Evolutionary conservation across 2,329 filamentous ascomycete species (phyloP), one percentile per base, ranked within the genome.

Genomic region (Xylaria sp.): DNA sequence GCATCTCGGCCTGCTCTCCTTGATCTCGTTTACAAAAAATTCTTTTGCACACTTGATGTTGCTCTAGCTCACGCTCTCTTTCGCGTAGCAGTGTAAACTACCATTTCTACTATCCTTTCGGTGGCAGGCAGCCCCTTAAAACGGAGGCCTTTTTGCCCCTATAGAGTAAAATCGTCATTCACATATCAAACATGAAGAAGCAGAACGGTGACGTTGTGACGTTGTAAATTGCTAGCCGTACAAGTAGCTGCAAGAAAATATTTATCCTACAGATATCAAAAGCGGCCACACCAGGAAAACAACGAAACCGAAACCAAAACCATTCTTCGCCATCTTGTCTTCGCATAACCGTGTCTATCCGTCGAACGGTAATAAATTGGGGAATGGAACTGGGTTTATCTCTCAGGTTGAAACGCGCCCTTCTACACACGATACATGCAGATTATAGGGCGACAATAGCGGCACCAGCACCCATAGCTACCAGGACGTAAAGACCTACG

Each of bases 371-470:
- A 48, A 56, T 60, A 59, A 13, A 60, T 61, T 36, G 46, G 39
- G 41, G 34, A 60, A 43, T 4, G 39, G 13, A 46, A 55, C 20
- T 3, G 12, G 39, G 15, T 7, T 7, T 8, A 58, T 25, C 18
- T 28, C 36, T 41, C 36, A 32, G 25, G 7, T 34, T 20, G 12
- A 60, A 46, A 50, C 3, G 23, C 10, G 13, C 39, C 34, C 13
- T 59, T 52, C 8, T 39, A 32, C 25, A 48, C 30, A n/a, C 34
- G 12, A 28, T 18, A 20, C 12, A 50, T n/a, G 30, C 18, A 30
- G 28, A 50, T 65, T 86, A 89, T 79, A 89, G 75, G 68, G 83
- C 76, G 66, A 88, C 76, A 84, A 89, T 86, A 66, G 79, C 81
- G 45, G 83, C 86, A 74, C 86, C 86, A 15, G 82, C 82, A 58